These are phyloP conservation scores for Aristolochia fimbriata DNA, from an alignment of 164 flowering plant species.

Conservation along the genomic window DNA sequence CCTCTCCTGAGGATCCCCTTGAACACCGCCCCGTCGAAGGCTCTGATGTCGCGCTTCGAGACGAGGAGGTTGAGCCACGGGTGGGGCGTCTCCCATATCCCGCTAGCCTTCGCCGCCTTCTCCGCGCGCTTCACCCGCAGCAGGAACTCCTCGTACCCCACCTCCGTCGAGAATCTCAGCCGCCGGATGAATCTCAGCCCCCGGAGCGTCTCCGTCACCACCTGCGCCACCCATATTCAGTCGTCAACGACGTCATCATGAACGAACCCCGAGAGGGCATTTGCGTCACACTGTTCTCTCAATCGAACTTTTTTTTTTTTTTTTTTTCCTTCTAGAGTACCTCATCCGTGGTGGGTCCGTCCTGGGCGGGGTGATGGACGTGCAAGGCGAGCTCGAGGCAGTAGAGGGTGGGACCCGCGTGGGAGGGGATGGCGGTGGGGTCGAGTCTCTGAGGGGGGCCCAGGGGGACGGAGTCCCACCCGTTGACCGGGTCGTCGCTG, in stretches of 20 bases:
- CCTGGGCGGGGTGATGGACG: constrained; percentile 19
- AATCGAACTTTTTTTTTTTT: too few species aligned
- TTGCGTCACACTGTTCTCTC: too few species aligned
- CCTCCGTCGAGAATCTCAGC: constrained; percentile 40
- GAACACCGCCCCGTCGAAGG: constrained; percentile 56
- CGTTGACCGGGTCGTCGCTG: constrained; percentile 61
- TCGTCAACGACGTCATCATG: constrained; percentile 11
- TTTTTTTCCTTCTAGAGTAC: too few species aligned
- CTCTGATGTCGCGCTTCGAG: constrained; percentile 39
- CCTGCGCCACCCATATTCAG: too few species aligned
- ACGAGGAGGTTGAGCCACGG: constrained; percentile 86
- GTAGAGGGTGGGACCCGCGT: constrained; percentile 61
- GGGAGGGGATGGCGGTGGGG: constrained; percentile 28
- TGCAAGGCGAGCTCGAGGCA: constrained; percentile 77
- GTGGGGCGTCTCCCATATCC: constrained; percentile 81
- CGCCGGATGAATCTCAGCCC: constrained; percentile 31
- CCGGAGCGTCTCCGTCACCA: constrained; percentile 31
- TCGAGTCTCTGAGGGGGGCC: constrained; percentile 30
- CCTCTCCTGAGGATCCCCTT: constrained; percentile 51
- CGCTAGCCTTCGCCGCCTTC: constrained; percentile 41
- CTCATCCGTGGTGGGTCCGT: constrained; percentile 27
- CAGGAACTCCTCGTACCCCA: constrained; percentile 57
- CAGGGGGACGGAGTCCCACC: constrained; percentile 60
- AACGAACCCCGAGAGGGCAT: too few species aligned
- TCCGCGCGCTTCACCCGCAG: constrained; percentile 57